Evolutionary conservation across 78 protist species (phyloP), one percentile per base, ranked within the genome.

Genomic region (Cyanophora paradoxa): DNA sequence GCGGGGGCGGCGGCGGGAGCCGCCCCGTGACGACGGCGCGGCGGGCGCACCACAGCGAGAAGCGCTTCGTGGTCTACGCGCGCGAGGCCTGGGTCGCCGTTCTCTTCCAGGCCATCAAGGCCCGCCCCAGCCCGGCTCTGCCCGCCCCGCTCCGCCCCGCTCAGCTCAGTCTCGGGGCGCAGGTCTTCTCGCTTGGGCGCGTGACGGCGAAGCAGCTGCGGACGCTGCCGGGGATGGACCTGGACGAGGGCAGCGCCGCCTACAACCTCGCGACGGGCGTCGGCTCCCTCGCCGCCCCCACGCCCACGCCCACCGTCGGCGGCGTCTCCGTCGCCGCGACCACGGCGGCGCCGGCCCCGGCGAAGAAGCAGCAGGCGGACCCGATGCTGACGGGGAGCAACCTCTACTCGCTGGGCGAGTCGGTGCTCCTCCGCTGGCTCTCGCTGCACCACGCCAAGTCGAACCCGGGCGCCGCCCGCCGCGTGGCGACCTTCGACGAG

Each of bases 361-460:
- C 57, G 57, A 52, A 52, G 57, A 52, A 44, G 52, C 1, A 16
- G n/a, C 56, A 24, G 26, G 56, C n/a, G 56, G n/a, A 16, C 56
- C 26, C 3, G 36, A 0, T 16, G n/a, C 48, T 62, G 24, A 1
- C 1, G 11, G 44, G 33, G 3, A 36, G 50, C 14, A 46, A 48
- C 62, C 17, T 48, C 24, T 76, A 63, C 63, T 30, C 59, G 28
- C 16, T 7, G 39, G 0, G 75, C 4, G 74, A 76, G 58, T 2
- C 0, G 34, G 44, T 76, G 31, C 56, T 76, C 17, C 41, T 76
- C 30, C n/a, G 17, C 30, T 76, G 81, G 81, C 19, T 44, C 50
- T 5, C 2, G 30, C 13, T 16, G 22, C 78, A 73, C 69, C 19
- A 26, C 19, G n/a, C n/a, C n/a, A n/a, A n/a, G n/a, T n/a, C 48